phyloP scores from a whole-genome alignment of 257 asterid species.

The Scutellaria minor region DNA sequence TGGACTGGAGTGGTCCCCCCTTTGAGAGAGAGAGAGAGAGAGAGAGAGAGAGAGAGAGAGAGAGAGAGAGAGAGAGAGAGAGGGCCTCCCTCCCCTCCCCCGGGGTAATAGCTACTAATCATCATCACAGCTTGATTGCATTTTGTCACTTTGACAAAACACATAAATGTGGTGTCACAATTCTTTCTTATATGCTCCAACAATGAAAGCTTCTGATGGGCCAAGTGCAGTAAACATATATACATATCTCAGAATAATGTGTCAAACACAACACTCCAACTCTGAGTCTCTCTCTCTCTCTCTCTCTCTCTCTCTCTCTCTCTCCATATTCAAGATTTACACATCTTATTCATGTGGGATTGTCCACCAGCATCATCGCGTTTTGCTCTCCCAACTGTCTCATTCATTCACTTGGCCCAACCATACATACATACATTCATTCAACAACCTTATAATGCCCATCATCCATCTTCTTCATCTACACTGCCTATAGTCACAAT shows the following conservation, averaged over 20 bases:
- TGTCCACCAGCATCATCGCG: constrained; percentile 45
- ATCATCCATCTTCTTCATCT: constrained; percentile 10
- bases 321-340: too few relatives aligned
- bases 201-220: neutral
- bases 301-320: constrained; percentile 11
- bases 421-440: neutral
- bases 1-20: constrained; percentile 38
- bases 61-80: constrained; percentile 17
- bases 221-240: constrained; percentile 12
- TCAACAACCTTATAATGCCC: neutral
- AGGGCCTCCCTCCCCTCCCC: neutral
- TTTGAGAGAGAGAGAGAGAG: constrained; percentile 8
- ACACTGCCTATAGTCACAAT: too few relatives aligned
- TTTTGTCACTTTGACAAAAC: constrained; percentile 37
- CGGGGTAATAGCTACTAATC: constrained; percentile 62
- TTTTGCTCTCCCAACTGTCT: constrained; percentile 75
- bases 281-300: constrained; percentile 21
- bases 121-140: constrained; percentile 70
- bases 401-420: constrained; percentile 47
- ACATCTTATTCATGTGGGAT: too few relatives aligned
- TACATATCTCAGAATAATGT: constrained; percentile 29
- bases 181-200: neutral
- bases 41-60: constrained; percentile 18
- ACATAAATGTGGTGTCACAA: neutral
- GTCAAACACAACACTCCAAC: constrained; percentile 51